Evolutionary conservation across 2,329 filamentous ascomycete genomes (phyloP).

Genomic region (Passalora sequoiae): DNA sequence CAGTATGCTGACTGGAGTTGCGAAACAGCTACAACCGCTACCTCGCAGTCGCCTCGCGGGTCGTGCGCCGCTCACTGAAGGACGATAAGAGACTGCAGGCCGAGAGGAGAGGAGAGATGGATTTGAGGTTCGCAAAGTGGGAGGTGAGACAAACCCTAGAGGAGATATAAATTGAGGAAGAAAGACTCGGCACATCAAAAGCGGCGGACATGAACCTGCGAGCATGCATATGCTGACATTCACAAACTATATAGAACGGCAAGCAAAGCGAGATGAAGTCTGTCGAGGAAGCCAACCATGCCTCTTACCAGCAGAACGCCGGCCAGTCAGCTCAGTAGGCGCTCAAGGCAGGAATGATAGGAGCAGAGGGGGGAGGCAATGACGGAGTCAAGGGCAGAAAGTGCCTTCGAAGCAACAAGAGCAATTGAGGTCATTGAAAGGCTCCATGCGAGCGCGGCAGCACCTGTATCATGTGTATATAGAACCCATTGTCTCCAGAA

Average conservation of each 20-base stretch:
- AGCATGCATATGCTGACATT: too few species aligned
- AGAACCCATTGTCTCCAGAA: conserved; percentile 13
- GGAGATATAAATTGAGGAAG: too few species aligned
- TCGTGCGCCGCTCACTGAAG: conserved; percentile 94
- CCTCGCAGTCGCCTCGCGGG: conserved; percentile 88
- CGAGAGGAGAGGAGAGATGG: conserved; percentile 84
- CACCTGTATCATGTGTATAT: conserved; percentile 28
- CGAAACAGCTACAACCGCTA: conserved; percentile 98
- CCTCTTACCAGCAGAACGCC: conserved; percentile 41
- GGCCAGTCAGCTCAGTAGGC: conserved; percentile 35
- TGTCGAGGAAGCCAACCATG: conserved; percentile 55
- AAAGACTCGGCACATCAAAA: too few species aligned
- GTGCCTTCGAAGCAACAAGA: background rate
- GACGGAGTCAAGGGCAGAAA: background rate
- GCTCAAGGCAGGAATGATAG: conserved; percentile 25
- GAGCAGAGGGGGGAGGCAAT: conserved; percentile 1
- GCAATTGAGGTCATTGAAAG: too few species aligned
- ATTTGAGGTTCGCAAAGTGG: conserved; percentile 91
- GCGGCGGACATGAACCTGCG: too few species aligned
- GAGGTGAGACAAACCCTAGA: too few species aligned
- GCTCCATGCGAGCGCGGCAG: conserved; percentile 6
- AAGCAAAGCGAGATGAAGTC: conserved; percentile 85
- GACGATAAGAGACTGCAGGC: conserved; percentile 82
- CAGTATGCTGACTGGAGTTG: too few species aligned
- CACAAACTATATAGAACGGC: conserved; percentile 87